Evolutionary conservation across 768 basidiomycete species (phyloP), one percentile per base, ranked within the genome.

Genomic region (Pleurotus tuoliensis): DNA sequence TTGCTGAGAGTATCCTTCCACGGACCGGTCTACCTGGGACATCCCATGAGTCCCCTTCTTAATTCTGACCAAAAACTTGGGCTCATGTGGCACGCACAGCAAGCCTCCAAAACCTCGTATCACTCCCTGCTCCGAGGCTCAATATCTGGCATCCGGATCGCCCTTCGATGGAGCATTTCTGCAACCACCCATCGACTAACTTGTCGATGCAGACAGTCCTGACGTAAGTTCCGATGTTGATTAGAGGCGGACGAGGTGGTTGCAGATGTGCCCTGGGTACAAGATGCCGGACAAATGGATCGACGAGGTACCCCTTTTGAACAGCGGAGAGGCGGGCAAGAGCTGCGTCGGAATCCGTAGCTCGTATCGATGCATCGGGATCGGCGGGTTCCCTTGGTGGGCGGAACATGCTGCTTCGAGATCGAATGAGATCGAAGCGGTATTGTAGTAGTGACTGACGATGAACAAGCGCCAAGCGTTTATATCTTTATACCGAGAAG

Each of bases 111-210:
- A 91, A 98, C 53, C 97, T 76, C 2, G 94, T 94, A 72, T 99
- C 97, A 63, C 92, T 98, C 20, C 97, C 97, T 1, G 95, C 90
- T 0, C 97, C 97, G 27, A 98, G 70, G 69, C 92, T 96, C n/a
- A 98, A 82, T 54, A 98, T 87, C 76, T 98, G 97, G 61, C 83
- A 86, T n/a, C 49, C 49, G 56, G 67, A 67, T 58, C 70, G 77
- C n/a, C 71, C 77, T 7, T 73, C 73, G 18, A 63, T 65, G 41
- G 69, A 66, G 1, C 79, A 76, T 15, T 77, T 62, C 15, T 73
- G 68, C 18, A 93, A 62, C 81, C 90, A 94, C 46, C 76, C 70
- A 25, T 83, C 71, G 0, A 95, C 83, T 11, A 96, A 81, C 39
- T 72, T 70, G 63, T 97, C 97, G 38, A 98, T 83, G 5, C 84